These are phyloP conservation scores for Trebouxia sp. DNA, from an alignment of 139 green algal species.

Conservation along the genomic window DNA sequence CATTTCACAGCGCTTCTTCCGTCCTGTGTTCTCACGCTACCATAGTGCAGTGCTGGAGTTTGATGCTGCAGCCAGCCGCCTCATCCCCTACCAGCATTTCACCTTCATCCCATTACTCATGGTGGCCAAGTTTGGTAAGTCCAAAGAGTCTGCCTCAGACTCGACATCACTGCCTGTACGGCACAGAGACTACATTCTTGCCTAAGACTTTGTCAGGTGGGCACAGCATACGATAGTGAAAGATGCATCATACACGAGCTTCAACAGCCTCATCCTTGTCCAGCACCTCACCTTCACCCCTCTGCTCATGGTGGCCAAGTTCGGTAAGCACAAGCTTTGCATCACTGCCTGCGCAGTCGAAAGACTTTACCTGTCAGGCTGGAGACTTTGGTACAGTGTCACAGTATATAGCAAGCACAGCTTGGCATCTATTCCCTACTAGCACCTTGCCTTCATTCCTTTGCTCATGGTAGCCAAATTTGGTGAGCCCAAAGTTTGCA, in stretches of 20 bases:
- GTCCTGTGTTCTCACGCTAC: conserved; percentile 27
- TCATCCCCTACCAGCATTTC: conserved; percentile 49
- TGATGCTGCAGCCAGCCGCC: conserved; percentile 25
- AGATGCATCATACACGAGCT: too few relatives aligned
- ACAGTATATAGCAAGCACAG: too few relatives aligned
- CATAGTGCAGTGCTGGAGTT: conserved; percentile 32
- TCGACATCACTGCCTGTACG: neutral
- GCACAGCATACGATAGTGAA: too few relatives aligned
- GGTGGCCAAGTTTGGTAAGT: conserved; percentile 43
- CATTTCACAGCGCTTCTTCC: conserved; percentile 35
- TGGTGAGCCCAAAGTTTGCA: too few relatives aligned
- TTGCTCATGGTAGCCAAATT: conserved; percentile 46
- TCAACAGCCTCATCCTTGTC: conserved; percentile 36
- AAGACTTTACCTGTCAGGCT: too few relatives aligned
- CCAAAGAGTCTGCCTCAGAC: too few relatives aligned
- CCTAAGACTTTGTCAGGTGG: too few relatives aligned
- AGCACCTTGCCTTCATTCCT: conserved; percentile 49
- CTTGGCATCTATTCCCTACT: conserved; percentile 44
- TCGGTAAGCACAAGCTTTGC: conserved; percentile 32
- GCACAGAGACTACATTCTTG: too few relatives aligned
- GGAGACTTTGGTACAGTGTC: too few relatives aligned
- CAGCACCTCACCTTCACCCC: conserved; percentile 51
- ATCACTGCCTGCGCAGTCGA: neutral
- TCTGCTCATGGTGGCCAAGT: conserved; percentile 44
- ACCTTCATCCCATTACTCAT: conserved; percentile 48